Evolutionary conservation across 2,329 filamentous ascomycete species (phyloP).

Genomic region (Cladosporium colombiae): DNA sequence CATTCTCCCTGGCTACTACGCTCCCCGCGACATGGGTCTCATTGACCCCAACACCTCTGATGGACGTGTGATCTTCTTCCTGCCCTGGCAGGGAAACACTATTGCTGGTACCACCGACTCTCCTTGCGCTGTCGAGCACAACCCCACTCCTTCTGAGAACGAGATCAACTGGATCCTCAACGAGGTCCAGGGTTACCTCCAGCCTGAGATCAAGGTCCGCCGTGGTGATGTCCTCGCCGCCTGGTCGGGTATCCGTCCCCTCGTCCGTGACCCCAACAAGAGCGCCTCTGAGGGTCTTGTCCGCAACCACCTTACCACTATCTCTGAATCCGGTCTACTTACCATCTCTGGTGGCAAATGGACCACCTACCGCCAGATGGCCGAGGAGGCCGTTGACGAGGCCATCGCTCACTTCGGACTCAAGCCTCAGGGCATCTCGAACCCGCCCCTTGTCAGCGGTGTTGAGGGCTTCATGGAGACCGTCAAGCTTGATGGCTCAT

Average conservation of each 20-base stretch:
- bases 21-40: slow-evolving; percentile 80
- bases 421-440: slow-evolving; percentile 55
- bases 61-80: slow-evolving; percentile 88
- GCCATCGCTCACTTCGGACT: slow-evolving; percentile 71
- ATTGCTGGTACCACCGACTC: slow-evolving; percentile 88
- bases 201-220: slow-evolving; percentile 81
- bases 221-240: slow-evolving; percentile 85
- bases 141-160: slow-evolving; percentile 77
- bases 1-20: slow-evolving; percentile 84
- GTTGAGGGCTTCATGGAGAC: slow-evolving; percentile 71
- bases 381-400: slow-evolving; percentile 83
- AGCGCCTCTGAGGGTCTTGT: slow-evolving; percentile 85
- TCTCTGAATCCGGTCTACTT: slow-evolving; percentile 76
- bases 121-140: slow-evolving; percentile 68
- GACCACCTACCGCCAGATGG: slow-evolving; percentile 93
- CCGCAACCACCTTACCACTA: slow-evolving; percentile 79
- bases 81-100: slow-evolving; percentile 90
- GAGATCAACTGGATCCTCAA: slow-evolving; percentile 87
- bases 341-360: slow-evolving; percentile 85
- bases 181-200: slow-evolving; percentile 78
- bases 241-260: slow-evolving; percentile 83
- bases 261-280: slow-evolving; percentile 83
- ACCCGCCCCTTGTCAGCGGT: slow-evolving; percentile 65
- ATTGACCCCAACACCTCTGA: slow-evolving; percentile 86
- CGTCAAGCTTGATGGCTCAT: slow-evolving; percentile 69